A percentile compares a stretch with the other conserved stretches of the same genome.
Evolutionary conservation across 805 yeast genomes (phyloP).

Genomic region (Brettanomyces bruxellensis): DNA sequence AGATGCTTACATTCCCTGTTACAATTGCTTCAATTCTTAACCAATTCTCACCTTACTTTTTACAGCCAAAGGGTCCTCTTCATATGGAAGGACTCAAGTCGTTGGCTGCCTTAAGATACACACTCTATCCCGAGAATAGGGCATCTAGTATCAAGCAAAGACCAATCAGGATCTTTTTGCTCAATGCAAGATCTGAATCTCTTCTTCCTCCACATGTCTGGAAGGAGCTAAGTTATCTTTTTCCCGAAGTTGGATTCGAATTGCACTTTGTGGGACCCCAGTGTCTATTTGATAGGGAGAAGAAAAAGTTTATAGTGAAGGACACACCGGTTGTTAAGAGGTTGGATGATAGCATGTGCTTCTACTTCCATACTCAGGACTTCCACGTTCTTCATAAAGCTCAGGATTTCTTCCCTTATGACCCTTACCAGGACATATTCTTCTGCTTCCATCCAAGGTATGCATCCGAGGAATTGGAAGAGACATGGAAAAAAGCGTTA

Average conservation of each 20-base stretch:
- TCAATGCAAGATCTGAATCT: constrained; percentile 91
- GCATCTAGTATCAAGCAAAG: constrained; percentile 64
- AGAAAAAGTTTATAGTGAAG: constrained; percentile 49
- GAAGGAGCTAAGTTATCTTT: constrained; percentile 82
- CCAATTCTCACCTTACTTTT: constrained; percentile 74
- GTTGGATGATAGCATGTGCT: constrained; percentile 62
- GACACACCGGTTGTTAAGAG: constrained; percentile 64
- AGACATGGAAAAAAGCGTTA: constrained; percentile 76
- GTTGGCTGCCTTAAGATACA: constrained; percentile 83
- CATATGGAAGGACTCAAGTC: constrained; percentile 91
- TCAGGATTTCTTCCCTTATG: constrained; percentile 95
- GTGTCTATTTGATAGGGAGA: constrained; percentile 64
- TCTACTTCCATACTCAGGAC: constrained; percentile 81
- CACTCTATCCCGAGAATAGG: constrained; percentile 67
- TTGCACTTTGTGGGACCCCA: constrained; percentile 94
- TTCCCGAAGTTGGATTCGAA: constrained; percentile 78
- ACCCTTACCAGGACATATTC: constrained; percentile 89
- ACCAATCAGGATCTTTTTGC: constrained; percentile 79
- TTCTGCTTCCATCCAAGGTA: constrained; percentile 95
- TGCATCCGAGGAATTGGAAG: constrained; percentile 68
- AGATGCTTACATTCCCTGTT: constrained; percentile 86
- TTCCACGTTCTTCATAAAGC: constrained; percentile 87
- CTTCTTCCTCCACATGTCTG: constrained; percentile 91
- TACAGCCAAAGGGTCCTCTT: constrained; percentile 78
- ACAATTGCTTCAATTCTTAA: constrained; percentile 81